Evolutionary conservation across 176 grass and related monocot species (phyloP), one percentile per base, ranked within the genome.

Genomic region (Dactylis glomerata): DNA sequence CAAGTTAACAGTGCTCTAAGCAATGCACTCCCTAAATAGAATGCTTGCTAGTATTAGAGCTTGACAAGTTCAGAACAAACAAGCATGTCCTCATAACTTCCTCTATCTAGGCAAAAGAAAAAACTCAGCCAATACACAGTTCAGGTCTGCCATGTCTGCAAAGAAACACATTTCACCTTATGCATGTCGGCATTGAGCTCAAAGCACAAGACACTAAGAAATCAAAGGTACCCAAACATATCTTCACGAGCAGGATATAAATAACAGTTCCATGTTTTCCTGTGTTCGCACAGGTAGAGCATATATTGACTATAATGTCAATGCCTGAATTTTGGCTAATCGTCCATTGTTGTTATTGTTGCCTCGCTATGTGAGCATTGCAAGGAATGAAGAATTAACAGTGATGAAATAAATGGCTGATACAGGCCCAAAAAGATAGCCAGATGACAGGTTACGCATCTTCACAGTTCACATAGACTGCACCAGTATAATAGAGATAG

Each of bases 21-120:
- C 26, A 74, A 67, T 85, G 57, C 40, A 76, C 6, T 75, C 38
- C 41, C 4, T 11, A 80, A 67, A 68, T 40, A 85, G 3, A 75
- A 85, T 23, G 12, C 8, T 52, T 68, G 31, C 19, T 17, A 71
- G 64, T 67, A 38, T 19, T 27, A 77, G 64, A 84, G n/a, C 5
- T n/a, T 23, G 27, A 27, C 2, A 13, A 17, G 27, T 84, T 75
- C 76, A 79, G 27, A 85, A 46, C 12, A 78, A 71, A 61, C 47
- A 79, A 71, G 9, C 34, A 22, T 61, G 27, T 50, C 51, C 36
- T 42, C 45, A 19, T 16, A 81, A 47, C 5, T 2, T 81, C 10
- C 1, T 27, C 55, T 6, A 58, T 80, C 11, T 63, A 64, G 55
- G 23, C n/a, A 47, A 47, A 65, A 49, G 4, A 45, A 6, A 81